Percentiles rank a stretch among this genome's conserved stretches.
Conservation (phyloP, 2,329 filamentous ascomycete genomes). For the Fusarium napiforme region DNA sequence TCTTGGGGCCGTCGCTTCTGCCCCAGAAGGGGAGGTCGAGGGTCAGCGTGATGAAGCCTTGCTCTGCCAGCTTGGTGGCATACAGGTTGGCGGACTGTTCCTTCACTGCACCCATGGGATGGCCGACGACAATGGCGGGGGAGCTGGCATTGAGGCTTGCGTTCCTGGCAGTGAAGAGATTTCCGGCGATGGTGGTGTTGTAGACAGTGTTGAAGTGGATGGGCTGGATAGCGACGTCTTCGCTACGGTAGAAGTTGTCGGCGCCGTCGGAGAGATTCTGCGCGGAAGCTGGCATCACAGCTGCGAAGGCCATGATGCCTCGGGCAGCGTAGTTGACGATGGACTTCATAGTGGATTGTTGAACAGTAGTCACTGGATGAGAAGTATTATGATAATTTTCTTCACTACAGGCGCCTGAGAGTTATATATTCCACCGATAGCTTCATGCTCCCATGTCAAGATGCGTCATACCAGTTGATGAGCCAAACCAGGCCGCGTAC, state of each 20-base stretch:
- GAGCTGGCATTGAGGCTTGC: not conserved
- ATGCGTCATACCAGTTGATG: too few relatives aligned
- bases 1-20: not conserved
- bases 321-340: not conserved
- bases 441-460: not conserved
- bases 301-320: not conserved
- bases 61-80: not conserved
- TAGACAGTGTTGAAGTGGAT: not conserved
- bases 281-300: not conserved
- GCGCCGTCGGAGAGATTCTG: not conserved
- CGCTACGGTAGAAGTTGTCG: constrained; percentile 4
- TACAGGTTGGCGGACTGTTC: not conserved
- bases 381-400: fast-evolving
- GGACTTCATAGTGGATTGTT: not conserved
- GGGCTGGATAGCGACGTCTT: not conserved
- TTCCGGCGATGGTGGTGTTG: not conserved
- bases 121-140: not conserved
- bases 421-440: not conserved
- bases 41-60: not conserved
- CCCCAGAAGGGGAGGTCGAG: not conserved
- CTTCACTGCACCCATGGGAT: constrained; percentile 5
- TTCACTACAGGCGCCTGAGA: fast-evolving
- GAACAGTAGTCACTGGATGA: fast-evolving
- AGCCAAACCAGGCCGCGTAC: not conserved
- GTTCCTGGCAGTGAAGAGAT: not conserved